These are phyloP conservation scores for Flaveria ramosissima DNA, from an alignment of 129 eudicot genomes.

Conservation along the genomic window DNA sequence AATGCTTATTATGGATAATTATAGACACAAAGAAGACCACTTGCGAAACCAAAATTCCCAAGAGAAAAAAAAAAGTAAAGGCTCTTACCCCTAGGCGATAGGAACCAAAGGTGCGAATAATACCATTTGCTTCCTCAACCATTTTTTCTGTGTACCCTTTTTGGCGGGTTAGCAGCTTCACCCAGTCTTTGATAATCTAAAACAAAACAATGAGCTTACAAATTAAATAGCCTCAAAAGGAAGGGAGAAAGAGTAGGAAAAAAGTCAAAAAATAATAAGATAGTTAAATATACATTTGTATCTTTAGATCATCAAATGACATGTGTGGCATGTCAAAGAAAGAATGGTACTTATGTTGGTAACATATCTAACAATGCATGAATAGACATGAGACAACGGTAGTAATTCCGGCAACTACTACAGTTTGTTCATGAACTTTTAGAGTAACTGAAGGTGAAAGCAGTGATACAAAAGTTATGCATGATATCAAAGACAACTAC, in stretches of 20 bases:
- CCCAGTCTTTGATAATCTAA: conserved; percentile 46
- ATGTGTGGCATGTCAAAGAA: conserved; percentile 14
- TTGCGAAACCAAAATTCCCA: conserved; percentile 13
- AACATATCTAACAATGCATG: neutral
- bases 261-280: neutral
- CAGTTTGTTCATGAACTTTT: conserved; percentile 1
- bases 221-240: conserved; percentile 14
- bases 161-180: conserved; percentile 42
- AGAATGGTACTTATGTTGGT: conserved; percentile 5
- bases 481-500: conserved; percentile 21
- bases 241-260: neutral
- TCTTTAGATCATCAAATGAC: conserved; percentile 18
- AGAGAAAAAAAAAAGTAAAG: conserved; percentile 1
- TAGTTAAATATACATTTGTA: neutral
- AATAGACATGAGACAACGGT: neutral
- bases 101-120: conserved; percentile 46
- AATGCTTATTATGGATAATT: neutral
- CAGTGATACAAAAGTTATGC: conserved; percentile 2
- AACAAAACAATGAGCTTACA: conserved; percentile 6
- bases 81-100: conserved; percentile 45
- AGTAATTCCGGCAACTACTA: neutral
- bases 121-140: conserved; percentile 48
- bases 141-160: conserved; percentile 45
- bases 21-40: conserved; percentile 3
- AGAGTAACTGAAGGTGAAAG: conserved; percentile 15